Evolutionary conservation across 257 asterid species (phyloP), one percentile per base, ranked within the genome.

Genomic region (Apocynum venetum): DNA sequence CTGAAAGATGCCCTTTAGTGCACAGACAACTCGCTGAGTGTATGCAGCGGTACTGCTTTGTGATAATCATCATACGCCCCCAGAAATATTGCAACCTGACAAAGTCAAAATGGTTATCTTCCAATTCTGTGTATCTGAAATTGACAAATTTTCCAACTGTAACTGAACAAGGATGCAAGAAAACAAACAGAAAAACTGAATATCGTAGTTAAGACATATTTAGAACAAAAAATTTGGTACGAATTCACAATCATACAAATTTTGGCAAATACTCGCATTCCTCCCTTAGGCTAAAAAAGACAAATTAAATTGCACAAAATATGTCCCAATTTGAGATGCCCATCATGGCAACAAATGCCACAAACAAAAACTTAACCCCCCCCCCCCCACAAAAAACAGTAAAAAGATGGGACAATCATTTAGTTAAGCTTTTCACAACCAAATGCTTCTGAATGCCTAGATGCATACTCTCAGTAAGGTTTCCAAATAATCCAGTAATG

Each of bases 41-140:
- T 80, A 89, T 73, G 86, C 98, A 95, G 36, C 98, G 92, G 86
- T 91, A 88, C 71, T 95, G 96, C 86, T 95, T 95, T 4, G 91
- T 87, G 64, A 89, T 79, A 61, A 81, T 85, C 97, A 96, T 93
- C 70, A 71, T 77, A 76, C 61, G 77, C 77, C 76, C 86, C 88
- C 87, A 81, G 83, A 51, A 79, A 72, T 25, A 78, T 56, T 31
- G 72, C 72, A 71, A 65, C 53, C 64, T 66, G 72, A 41, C 48
- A 43, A 52, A 56, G 71, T 59, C 10, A 46, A 20, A 38, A 31
- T 48, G 47, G 35, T 44, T 65, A 65, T 15, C 59, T 66, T 46
- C 19, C 60, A 19, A 38, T 44, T 49, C 48, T 64, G 19, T 60
- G 14, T 60, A 74, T 12, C 72, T 69, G 40, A 79, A 47, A 8